Conservation (phyloP, 495 filamentous ascomycete species). For the Pyrenopolyporus hunteri region DNA sequence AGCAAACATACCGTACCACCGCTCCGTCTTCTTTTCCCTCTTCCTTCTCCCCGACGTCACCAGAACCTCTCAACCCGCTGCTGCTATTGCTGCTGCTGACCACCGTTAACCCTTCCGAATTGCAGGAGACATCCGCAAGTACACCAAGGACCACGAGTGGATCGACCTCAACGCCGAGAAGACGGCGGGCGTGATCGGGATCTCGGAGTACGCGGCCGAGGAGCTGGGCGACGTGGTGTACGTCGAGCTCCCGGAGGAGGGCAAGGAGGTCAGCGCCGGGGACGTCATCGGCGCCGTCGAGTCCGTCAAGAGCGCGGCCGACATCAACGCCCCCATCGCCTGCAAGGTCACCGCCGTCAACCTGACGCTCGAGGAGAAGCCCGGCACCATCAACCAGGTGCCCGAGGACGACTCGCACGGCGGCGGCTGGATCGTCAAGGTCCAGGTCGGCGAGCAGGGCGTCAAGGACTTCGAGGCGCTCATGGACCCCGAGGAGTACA, state of each 20-base stretch:
- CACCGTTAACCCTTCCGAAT: not conserved
- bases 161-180: slow-evolving; percentile 80
- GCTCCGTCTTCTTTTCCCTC: too few species aligned
- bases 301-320: slow-evolving; percentile 95
- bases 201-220: slow-evolving; percentile 87
- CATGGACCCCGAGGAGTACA: slow-evolving; percentile 77
- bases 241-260: slow-evolving; percentile 82
- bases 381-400: slow-evolving; percentile 81
- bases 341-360: slow-evolving; percentile 79
- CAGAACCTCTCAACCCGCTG: too few species aligned
- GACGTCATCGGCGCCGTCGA: slow-evolving; percentile 93
- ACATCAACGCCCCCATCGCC: slow-evolving; percentile 86
- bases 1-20: not conserved
- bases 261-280: slow-evolving; percentile 67
- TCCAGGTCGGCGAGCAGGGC: slow-evolving; percentile 69
- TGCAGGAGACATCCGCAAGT: slow-evolving; percentile 73
- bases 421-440: slow-evolving; percentile 91
- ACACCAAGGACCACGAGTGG: slow-evolving; percentile 99
- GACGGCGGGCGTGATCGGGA: slow-evolving; percentile 76
- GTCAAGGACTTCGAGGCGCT: slow-evolving; percentile 72
- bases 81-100: slow-evolving; percentile 12
- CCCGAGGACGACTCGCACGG: slow-evolving; percentile 71
- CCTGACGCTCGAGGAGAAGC: slow-evolving; percentile 76
- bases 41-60: too few species aligned
- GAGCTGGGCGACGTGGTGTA: slow-evolving; percentile 95